Evolutionary conservation across 2,329 filamentous ascomycete species (phyloP).

Genomic region (Colletotrichum gigasporum): DNA sequence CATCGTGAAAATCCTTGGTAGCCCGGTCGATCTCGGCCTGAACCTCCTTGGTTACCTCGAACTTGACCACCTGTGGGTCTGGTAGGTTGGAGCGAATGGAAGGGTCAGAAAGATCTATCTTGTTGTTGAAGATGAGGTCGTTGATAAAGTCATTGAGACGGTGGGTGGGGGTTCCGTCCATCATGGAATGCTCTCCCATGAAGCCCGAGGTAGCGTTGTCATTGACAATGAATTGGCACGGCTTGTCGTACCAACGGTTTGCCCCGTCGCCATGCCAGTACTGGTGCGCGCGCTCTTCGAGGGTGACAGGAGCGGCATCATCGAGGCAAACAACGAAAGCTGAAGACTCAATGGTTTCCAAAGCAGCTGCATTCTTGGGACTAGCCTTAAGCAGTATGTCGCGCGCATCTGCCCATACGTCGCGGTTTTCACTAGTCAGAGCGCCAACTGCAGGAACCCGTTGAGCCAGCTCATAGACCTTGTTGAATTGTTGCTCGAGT

Average conservation of each 20-base stretch:
- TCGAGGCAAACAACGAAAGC: conserved; percentile 95
- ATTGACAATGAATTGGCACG: conserved; percentile 96
- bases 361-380: conserved; percentile 78
- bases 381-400: conserved; percentile 79
- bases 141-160: conserved; percentile 96
- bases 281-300: conserved; percentile 93
- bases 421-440: conserved; percentile 91
- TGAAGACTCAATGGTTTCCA: conserved; percentile 86
- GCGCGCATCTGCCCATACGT: conserved; percentile 89
- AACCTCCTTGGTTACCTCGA: conserved; percentile 79
- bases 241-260: conserved; percentile 99
- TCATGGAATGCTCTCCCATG: conserved; percentile 99
- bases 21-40: conserved; percentile 83
- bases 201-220: conserved; percentile 98
- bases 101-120: conserved; percentile 87
- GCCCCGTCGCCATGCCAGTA: conserved; percentile 98
- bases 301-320: conserved; percentile 87
- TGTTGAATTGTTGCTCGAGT: conserved; percentile 88
- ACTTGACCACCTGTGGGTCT: conserved; percentile 80
- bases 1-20: conserved; percentile 77
- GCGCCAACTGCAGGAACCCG: conserved; percentile 80
- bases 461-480: conserved; percentile 81
- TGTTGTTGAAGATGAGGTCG: conserved; percentile 91
- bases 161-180: conserved; percentile 98
- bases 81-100: conserved; percentile 83